phyloP scores from a whole-genome alignment of 108 stramenopile species.

The Nannochloropsis salina region DNA sequence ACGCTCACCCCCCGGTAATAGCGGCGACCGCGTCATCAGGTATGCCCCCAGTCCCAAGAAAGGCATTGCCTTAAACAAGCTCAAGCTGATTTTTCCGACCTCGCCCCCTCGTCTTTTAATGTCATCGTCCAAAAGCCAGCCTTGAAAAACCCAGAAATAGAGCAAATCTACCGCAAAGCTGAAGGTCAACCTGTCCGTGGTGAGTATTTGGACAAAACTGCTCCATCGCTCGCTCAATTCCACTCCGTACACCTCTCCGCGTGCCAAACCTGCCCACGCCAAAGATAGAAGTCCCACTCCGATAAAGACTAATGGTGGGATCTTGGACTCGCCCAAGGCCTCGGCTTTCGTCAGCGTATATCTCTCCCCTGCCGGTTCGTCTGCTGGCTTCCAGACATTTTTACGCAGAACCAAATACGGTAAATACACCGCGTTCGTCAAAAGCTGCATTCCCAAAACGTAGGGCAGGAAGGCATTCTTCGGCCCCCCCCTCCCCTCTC shows the following conservation, averaged over 20 bases:
- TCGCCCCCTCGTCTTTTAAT: conserved; percentile 58
- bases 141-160: conserved; percentile 75
- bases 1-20: background rate
- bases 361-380: background rate
- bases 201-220: conserved; percentile 60
- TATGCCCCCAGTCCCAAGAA: conserved; percentile 74
- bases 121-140: conserved; percentile 80
- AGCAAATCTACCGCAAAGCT: conserved; percentile 72
- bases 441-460: conserved; percentile 77
- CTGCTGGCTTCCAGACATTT: conserved; percentile 43
- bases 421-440: conserved; percentile 71
- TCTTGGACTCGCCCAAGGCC: conserved; percentile 59
- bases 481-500: conserved; percentile 46
- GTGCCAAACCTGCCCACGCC: conserved; percentile 62
- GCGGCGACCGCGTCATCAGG: conserved; percentile 58
- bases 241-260: conserved; percentile 61
- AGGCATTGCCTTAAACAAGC: conserved; percentile 65
- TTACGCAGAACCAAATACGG: conserved; percentile 69
- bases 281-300: conserved; percentile 62
- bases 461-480: conserved; percentile 51
- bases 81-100: conserved; percentile 25
- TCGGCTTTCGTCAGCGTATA: background rate
- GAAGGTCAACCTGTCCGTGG: conserved; percentile 71
- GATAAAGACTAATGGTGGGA: conserved; percentile 59
- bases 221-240: conserved; percentile 56